Percentiles rank a stretch among this genome's conserved stretches.
Conservation (phyloP, 305 asterid species). For the Rubia tinctorum region DNA sequence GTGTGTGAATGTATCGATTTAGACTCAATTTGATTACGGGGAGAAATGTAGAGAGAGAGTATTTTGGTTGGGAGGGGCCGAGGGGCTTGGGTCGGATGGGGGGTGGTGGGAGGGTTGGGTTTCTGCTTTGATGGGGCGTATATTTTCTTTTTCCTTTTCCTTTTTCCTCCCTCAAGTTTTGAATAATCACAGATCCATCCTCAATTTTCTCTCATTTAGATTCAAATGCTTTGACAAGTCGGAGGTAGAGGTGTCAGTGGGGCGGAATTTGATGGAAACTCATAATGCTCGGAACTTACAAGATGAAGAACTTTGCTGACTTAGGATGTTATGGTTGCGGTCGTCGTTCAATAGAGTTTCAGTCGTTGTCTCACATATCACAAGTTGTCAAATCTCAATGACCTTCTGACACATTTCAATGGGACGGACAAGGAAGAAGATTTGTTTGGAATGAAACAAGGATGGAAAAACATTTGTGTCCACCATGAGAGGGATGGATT, state of each 20-base stretch:
- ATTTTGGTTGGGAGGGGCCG: not conserved
- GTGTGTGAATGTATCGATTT: slow-evolving; percentile 11
- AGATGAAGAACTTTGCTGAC: too few species aligned
- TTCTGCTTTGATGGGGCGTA: not conserved
- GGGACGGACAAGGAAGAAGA: not conserved
- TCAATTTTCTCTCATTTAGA: too few species aligned
- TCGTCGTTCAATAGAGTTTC: too few species aligned
- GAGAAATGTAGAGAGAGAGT: slow-evolving; percentile 18
- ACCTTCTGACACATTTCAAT: too few species aligned
- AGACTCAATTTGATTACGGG: slow-evolving; percentile 18
- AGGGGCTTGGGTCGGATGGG: not conserved
- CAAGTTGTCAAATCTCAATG: too few species aligned
- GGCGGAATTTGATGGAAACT: too few species aligned
- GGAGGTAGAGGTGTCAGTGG: too few species aligned
- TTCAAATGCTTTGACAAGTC: not conserved
- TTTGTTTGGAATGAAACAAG: not conserved
- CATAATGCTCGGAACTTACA: too few species aligned
- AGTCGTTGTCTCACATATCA: too few species aligned
- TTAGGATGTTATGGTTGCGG: too few species aligned
- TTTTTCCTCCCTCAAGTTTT: not conserved
- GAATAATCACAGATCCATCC: not conserved
- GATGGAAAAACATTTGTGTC: too few species aligned
- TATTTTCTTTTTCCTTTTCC: not conserved
- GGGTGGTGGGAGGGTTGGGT: not conserved
- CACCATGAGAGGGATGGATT: not conserved